Base-by-base conservation (phyloP, 805 yeast species). In the Hermanozyma aechmeae region DNA sequence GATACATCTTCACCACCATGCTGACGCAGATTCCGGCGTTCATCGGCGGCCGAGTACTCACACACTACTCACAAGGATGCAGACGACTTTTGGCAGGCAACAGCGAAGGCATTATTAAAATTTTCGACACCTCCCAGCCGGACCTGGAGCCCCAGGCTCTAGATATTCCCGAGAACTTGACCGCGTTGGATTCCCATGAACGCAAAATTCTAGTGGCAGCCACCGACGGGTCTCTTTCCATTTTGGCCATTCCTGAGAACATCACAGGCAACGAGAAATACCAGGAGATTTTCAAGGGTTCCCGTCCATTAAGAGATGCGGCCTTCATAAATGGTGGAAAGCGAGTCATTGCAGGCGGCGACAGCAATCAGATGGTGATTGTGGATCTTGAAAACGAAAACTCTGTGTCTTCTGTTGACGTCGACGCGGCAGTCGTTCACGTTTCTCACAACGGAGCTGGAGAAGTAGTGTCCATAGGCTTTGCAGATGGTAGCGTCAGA, bases 291-390 rank as follows among this genome's bases (percentile, higher is more conserved):
- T 60, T 56, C 26, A 51, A 76, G 26, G 51, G 72, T 1, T 60
- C 62, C 21, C 44, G 63, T 17, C 65, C 73, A 0, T 43, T 76
- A 14, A 54, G 81, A 37, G 77, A 71, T 38, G 64, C 71, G 6
- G 56, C 55, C 10, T 68, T 74, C 42, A 71, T 78, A 14, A 81
- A 79, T 39, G 72, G 69, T 28, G 85, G 80, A 0, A 65, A 69
- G 20, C 58, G 72, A 46, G 58, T 66, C 1, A 58, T 75, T 1
- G 65, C 74, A 34, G 86, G 79, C 15, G 87, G 89, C 23, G 82
- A 79, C 38, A 80, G 74, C 37, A 66, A 69, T 25, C 73, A 73
- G 31, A 50, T 80, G 24, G 56, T 61, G 2, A 45, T 79, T 3
- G 48, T 76, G 1, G 73, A 69, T 29, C 25, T 40, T 15, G 39